Conservation (phyloP, 352 stramenopile genomes). For the Globisporangium polare region DNA sequence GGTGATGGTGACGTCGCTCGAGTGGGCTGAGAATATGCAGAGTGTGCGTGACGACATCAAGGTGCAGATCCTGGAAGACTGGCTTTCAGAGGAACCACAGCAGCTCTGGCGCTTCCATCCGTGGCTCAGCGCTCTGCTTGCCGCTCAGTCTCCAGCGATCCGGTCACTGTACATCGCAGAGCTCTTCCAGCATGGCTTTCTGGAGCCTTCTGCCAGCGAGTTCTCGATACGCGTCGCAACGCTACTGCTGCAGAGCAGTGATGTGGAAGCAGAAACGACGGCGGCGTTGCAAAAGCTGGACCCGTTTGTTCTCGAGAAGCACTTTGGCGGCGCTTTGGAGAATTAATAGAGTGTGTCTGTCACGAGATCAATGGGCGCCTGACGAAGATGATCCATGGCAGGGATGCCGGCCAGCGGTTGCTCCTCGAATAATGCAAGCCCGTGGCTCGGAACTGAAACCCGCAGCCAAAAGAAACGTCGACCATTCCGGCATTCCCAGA, state of each 20-base stretch:
- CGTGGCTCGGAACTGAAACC: too few species aligned
- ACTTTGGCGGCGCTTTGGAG: conserved; percentile 18
- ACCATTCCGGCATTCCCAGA: too few species aligned
- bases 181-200: conserved; percentile 29
- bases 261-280: conserved; percentile 14
- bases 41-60: conserved; percentile 1
- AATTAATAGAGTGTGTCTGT: too few species aligned
- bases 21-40: background rate
- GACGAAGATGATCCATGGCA: too few species aligned
- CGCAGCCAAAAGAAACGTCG: too few species aligned
- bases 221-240: conserved; percentile 37
- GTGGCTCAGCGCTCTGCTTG: conserved; percentile 15
- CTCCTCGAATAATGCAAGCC: too few species aligned
- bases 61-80: conserved; percentile 4
- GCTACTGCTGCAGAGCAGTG: conserved; percentile 23
- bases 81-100: background rate
- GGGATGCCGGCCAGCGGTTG: too few species aligned
- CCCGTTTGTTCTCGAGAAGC: conserved; percentile 24
- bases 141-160: conserved; percentile 17
- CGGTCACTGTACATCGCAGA: conserved; percentile 23
- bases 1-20: conserved; percentile 4
- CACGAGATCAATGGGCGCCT: too few species aligned
- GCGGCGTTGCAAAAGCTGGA: conserved; percentile 26
- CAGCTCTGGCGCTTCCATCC: conserved; percentile 9
- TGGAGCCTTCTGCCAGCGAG: conserved; percentile 32